Base-by-base conservation (phyloP, 2,329 filamentous ascomycete species). In the Hypoxylon sp. region DNA sequence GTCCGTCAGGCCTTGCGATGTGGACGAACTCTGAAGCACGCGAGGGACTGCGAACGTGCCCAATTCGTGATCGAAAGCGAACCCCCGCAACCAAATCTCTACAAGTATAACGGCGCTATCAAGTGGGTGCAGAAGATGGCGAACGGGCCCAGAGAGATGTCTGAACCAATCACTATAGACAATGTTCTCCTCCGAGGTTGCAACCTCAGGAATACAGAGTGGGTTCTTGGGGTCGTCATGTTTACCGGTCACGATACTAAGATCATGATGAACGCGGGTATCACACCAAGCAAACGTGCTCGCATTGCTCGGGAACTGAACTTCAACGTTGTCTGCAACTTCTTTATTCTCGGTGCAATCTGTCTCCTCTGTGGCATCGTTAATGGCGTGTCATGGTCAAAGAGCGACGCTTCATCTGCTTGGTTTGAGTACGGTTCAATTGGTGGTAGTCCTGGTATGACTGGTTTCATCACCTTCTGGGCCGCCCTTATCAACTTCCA, bases 191-290 rank as follows among this genome's bases (percentile, higher is more conserved):
- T 99, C 46, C 91, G 96, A 83, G 96, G 96, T 59, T 97, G 94
- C 80, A 96, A 94, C 72, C 81, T 99, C 51, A 89, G 94, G 70
- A 99, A 98, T 78, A 99, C 96, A 0, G 94, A 98, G 75, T 99
- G 96, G 96, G 86, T 94, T 57, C 86, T 99, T 5, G 96, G 94
- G 56, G 87, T 99, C 2, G 95, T 98, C 52, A 84, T 97, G 16
- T 99, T 97, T 80, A 98, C 96, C 12, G 96, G 96, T 32, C 90
- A 94, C 75, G 95, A 99, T 78, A 97, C 95, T 32, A 99, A 98
- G 82, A 98, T 97, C 78, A 99, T 99, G 96, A 91, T 97, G 82
- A 99, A 99, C 77, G 92, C 96, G 27, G 96, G 96, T 65, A 91
- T 95, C 67, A 99, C 96, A 1, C 96, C 96, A 11, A 97, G 89